Conservation (phyloP, 257 asterid genomes). For the Primulina tabacum region DNA sequence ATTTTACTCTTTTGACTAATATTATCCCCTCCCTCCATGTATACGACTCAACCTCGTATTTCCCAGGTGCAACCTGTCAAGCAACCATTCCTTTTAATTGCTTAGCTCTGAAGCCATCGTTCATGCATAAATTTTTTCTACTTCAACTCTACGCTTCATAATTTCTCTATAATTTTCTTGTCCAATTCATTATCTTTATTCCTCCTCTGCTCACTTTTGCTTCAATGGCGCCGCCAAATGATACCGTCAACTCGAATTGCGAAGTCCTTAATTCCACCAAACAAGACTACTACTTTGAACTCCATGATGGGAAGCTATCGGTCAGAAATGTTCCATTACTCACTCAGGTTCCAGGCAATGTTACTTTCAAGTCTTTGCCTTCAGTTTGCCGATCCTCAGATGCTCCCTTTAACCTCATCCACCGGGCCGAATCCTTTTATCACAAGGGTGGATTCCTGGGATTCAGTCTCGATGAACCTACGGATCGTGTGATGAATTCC, state of each 20-base stretch:
- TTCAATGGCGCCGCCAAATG: slow-evolving; percentile 57
- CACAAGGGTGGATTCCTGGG: slow-evolving; percentile 64
- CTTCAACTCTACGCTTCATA: neutral
- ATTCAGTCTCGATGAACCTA: slow-evolving; percentile 35
- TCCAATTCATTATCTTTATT: slow-evolving; percentile 9
- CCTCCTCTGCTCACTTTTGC: neutral
- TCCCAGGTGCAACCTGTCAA: too few relatives aligned
- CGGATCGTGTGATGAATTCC: slow-evolving; percentile 52
- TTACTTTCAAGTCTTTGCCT: slow-evolving; percentile 49
- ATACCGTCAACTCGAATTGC: slow-evolving; percentile 27
- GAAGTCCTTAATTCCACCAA: slow-evolving; percentile 23
- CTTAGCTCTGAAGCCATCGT: neutral
- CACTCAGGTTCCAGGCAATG: slow-evolving; percentile 51
- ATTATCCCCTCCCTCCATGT: too few relatives aligned
- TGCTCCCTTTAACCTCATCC: slow-evolving; percentile 46
- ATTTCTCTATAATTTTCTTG: neutral
- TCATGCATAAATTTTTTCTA: neutral
- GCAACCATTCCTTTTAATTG: too few relatives aligned
- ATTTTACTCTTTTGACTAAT: too few relatives aligned
- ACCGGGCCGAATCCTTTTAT: slow-evolving; percentile 44
- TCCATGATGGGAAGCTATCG: slow-evolving; percentile 38
- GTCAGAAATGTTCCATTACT: slow-evolving; percentile 44
- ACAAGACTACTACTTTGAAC: slow-evolving; percentile 31
- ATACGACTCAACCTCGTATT: too few relatives aligned
- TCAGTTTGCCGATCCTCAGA: slow-evolving; percentile 37